Conservation (phyloP, 768 basidiomycete species). For the Mycena pura region DNA sequence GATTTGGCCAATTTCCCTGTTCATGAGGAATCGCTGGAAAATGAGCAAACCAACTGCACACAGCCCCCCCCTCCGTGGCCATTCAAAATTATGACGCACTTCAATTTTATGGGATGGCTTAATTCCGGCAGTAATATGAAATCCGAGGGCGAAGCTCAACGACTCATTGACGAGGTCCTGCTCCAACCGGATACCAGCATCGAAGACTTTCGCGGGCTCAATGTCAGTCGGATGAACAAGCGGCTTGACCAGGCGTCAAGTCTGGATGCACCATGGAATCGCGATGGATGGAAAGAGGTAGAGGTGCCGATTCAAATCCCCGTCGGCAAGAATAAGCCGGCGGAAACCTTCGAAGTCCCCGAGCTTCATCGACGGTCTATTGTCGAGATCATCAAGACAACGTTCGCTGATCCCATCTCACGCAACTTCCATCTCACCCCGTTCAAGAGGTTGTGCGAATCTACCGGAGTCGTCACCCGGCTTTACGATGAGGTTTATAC, state of each 20-base stretch:
- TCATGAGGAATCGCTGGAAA: background rate
- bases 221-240: constrained; percentile 16
- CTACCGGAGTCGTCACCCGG: constrained; percentile 38
- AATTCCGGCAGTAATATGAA: constrained; percentile 27
- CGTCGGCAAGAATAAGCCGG: constrained; percentile 14
- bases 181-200: constrained; percentile 5
- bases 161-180: constrained; percentile 22
- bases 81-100: constrained; percentile 29
- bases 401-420: constrained; percentile 24
- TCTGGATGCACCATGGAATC: constrained; percentile 1
- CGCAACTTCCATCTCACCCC: constrained; percentile 33
- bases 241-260: constrained; percentile 16
- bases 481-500: constrained; percentile 41
- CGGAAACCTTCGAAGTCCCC: constrained; percentile 26
- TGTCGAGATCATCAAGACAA: constrained; percentile 30
- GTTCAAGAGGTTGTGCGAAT: constrained; percentile 22
- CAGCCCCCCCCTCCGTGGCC: constrained; percentile 21
- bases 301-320: constrained; percentile 31
- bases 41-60: background rate
- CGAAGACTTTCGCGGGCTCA: constrained; percentile 9
- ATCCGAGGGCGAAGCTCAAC: constrained; percentile 23
- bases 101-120: constrained; percentile 31
- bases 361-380: constrained; percentile 31
- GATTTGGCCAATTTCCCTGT: constrained; percentile 27
- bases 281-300: background rate